phyloP scores from a whole-genome alignment of 106 monocot species.

The Dioscorea zingiberensis region DNA sequence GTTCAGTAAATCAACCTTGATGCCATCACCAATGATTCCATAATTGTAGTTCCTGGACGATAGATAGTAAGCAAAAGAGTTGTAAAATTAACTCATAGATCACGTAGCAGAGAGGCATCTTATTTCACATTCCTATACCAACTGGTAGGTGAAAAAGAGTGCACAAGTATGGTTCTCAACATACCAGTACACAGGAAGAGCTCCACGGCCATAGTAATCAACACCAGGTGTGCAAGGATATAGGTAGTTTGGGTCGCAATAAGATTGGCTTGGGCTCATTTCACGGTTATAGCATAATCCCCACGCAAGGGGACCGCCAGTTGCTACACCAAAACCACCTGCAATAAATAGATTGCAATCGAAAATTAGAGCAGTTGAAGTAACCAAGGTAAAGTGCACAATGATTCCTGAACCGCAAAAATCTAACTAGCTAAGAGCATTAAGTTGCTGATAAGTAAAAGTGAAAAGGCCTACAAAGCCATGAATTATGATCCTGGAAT shows the following conservation, averaged over 20 bases:
- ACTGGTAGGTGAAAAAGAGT: background rate
- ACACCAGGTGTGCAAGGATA: constrained; percentile 51
- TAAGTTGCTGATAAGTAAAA: no score
- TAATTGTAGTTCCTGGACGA: constrained; percentile 58
- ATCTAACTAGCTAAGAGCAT: no score
- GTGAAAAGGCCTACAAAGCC: no score
- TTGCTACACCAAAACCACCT: constrained; percentile 86
- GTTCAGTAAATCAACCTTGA: constrained; percentile 60
- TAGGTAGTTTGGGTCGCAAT: constrained; percentile 28
- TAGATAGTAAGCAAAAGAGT: constrained; percentile 1
- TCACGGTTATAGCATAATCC: constrained; percentile 71
- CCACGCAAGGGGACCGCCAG: constrained; percentile 71
- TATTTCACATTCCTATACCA: background rate
- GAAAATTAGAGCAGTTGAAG: no score
- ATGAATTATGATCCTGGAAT: no score
- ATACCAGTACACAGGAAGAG: constrained; percentile 66
- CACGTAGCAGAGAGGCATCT: no score
- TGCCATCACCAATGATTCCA: constrained; percentile 31
- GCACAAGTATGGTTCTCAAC: background rate
- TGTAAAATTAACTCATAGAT: no score
- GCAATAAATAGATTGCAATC: constrained; percentile 2
- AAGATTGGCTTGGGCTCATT: constrained; percentile 71
- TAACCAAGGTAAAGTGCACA: no score
- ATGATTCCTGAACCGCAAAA: no score
- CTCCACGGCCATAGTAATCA: constrained; percentile 55